Conservation (phyloP, 2,329 filamentous ascomycete species). For the Elsinoe fawcettii region DNA sequence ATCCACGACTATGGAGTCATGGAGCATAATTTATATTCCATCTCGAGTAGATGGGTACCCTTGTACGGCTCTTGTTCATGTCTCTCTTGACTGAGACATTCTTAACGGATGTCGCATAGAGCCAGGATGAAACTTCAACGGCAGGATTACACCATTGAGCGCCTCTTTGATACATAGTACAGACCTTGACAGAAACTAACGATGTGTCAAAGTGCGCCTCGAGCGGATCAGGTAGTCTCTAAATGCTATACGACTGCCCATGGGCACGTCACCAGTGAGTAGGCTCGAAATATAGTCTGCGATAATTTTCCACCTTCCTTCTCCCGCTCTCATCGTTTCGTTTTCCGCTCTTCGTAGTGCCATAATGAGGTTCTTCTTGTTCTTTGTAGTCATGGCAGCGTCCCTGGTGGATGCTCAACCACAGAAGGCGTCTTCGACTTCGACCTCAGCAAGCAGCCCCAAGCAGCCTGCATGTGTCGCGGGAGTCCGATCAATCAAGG, state of each 20-base stretch:
- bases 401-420: not conserved
- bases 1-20: no score
- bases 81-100: not conserved
- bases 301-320: not conserved
- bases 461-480: not conserved
- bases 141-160: not conserved
- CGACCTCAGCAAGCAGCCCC: not conserved
- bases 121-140: conserved; percentile 1
- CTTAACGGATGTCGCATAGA: not conserved
- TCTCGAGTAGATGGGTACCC: no score
- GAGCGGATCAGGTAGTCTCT: not conserved
- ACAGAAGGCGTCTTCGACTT: not conserved
- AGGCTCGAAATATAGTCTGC: not conserved
- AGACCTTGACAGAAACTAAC: not conserved
- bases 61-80: not conserved
- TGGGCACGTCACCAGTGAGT: not conserved
- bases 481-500: not conserved
- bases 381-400: not conserved
- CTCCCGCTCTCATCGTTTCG: not conserved
- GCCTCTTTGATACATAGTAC: not conserved
- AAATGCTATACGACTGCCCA: not conserved
- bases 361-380: not conserved
- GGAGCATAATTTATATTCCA: no score
- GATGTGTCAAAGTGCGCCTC: not conserved
- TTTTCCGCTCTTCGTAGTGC: no score